Percentiles rank a stretch among this genome's conserved stretches.
Evolutionary conservation across 2,329 filamentous ascomycete genomes (phyloP).

Genomic region (Penicillium fuscoglaucum): DNA sequence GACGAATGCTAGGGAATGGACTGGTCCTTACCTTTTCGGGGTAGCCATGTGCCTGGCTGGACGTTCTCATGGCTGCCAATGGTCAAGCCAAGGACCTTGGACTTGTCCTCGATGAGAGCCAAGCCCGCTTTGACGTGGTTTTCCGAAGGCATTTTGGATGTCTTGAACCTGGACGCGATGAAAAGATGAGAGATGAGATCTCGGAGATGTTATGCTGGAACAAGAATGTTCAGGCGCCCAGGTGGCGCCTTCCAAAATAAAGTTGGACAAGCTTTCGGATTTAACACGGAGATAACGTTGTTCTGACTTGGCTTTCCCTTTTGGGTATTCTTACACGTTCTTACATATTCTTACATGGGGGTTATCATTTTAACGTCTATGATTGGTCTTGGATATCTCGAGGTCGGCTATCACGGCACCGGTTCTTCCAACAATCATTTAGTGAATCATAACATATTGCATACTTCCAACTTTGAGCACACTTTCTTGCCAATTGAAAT

Average conservation of each 20-base stretch:
- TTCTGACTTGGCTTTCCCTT: not conserved
- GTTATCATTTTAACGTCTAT: not conserved
- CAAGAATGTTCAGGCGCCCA: too few species aligned
- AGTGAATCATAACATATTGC: not conserved
- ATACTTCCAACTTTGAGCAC: not conserved
- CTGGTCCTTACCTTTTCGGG: constrained; percentile 30
- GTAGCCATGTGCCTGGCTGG: constrained; percentile 34
- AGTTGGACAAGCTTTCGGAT: constrained; percentile 8
- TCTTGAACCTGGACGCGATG: not conserved
- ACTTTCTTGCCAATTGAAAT: not conserved
- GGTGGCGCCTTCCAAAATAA: not conserved
- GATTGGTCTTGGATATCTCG: not conserved
- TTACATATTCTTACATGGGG: too few species aligned
- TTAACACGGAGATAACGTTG: constrained; percentile 4
- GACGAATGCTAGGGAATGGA: too few species aligned
- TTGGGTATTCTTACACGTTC: not conserved
- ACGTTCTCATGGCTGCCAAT: constrained; percentile 29
- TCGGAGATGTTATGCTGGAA: not conserved
- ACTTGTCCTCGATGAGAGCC: constrained; percentile 32
- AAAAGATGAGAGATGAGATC: not conserved
- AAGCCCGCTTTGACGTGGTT: constrained; percentile 20
- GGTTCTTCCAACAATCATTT: not conserved
- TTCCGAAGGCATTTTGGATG: constrained; percentile 19
- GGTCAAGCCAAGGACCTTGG: constrained; percentile 36
- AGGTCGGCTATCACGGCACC: not conserved